Evolutionary conservation across 2,329 filamentous ascomycete genomes (phyloP).

Genomic region (Corniculantispora saksenae): DNA sequence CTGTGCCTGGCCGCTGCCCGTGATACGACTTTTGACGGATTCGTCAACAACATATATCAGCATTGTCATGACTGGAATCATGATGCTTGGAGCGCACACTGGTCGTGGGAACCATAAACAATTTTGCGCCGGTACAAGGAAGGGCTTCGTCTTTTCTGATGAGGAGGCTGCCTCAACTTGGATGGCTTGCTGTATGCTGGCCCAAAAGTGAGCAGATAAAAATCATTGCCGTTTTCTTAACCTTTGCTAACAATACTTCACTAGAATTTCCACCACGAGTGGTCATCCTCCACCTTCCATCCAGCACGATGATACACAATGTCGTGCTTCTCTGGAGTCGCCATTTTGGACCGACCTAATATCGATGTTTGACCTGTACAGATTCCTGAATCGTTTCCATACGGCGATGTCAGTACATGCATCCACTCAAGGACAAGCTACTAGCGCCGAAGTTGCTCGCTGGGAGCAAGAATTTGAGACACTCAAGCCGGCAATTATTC

Average conservation of each 20-base stretch:
- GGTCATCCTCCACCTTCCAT: constrained; percentile 53
- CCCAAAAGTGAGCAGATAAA: constrained; percentile 43
- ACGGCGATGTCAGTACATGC: constrained; percentile 50
- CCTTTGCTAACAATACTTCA: not conserved
- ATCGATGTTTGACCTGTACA: constrained; percentile 48
- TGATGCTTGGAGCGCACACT: constrained; percentile 53
- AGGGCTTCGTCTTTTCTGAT: constrained; percentile 46
- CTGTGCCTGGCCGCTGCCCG: constrained; percentile 53
- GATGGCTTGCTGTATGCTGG: constrained; percentile 54
- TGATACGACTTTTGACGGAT: constrained; percentile 52
- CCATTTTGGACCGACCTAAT: constrained; percentile 46
- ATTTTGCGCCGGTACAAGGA: constrained; percentile 46
- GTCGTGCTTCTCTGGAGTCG: constrained; percentile 41
- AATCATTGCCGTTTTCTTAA: not conserved
- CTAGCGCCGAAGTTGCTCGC: constrained; percentile 46
- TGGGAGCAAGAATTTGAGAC: constrained; percentile 55
- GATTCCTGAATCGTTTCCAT: constrained; percentile 51
- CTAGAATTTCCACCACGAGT: constrained; percentile 41
- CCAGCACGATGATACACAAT: constrained; percentile 48
- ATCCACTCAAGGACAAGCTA: constrained; percentile 47
- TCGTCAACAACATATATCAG: constrained; percentile 50
- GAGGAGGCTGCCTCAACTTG: constrained; percentile 56
- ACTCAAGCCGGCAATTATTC: constrained; percentile 47
- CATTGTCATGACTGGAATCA: constrained; percentile 48
- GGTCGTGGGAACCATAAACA: constrained; percentile 53